Evolutionary conservation across 2,329 filamentous ascomycete genomes (phyloP).

Genomic region (Aspergillus sp.): DNA sequence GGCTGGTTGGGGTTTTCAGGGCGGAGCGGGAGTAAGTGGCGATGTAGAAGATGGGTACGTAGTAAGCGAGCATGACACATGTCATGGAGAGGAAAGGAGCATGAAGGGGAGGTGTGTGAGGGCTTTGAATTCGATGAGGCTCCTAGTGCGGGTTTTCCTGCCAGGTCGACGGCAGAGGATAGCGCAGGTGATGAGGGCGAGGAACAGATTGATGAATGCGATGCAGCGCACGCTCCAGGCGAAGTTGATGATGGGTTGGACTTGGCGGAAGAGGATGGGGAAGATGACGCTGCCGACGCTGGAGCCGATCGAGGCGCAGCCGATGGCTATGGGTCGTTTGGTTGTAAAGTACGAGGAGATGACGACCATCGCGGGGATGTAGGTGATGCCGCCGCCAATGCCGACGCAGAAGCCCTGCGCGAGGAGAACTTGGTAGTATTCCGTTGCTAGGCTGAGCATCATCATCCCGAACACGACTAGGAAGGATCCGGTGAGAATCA

Average conservation of each 20-base stretch:
- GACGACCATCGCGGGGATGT: slow-evolving; percentile 35
- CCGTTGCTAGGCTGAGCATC: slow-evolving; percentile 40
- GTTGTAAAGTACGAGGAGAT: slow-evolving; percentile 40
- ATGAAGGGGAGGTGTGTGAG: slow-evolving; percentile 46
- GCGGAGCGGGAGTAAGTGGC: slow-evolving; percentile 46
- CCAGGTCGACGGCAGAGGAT: slow-evolving; percentile 45
- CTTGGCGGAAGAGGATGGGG: slow-evolving; percentile 55
- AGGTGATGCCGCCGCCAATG: slow-evolving; percentile 34
- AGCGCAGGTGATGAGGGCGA: slow-evolving; percentile 37
- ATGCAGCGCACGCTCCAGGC: slow-evolving; percentile 61
- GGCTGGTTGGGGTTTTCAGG: slow-evolving; percentile 51
- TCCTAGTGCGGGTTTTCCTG: slow-evolving; percentile 38
- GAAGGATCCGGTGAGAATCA: slow-evolving; percentile 46
- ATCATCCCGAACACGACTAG: slow-evolving; percentile 39
- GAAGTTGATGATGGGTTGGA: slow-evolving; percentile 60
- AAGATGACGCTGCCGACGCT: slow-evolving; percentile 63
- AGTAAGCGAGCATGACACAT: slow-evolving; percentile 49
- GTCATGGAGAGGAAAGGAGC: slow-evolving; percentile 50
- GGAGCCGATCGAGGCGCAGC: slow-evolving; percentile 59
- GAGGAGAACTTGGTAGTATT: slow-evolving; percentile 45
- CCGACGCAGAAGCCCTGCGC: slow-evolving; percentile 46
- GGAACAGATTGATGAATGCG: slow-evolving; percentile 54
- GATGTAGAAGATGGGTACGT: slow-evolving; percentile 49
- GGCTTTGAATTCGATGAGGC: slow-evolving; percentile 43
- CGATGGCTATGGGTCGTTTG: slow-evolving; percentile 58